Conservation (phyloP, 768 basidiomycete species). For the Mycena alexandri region DNA sequence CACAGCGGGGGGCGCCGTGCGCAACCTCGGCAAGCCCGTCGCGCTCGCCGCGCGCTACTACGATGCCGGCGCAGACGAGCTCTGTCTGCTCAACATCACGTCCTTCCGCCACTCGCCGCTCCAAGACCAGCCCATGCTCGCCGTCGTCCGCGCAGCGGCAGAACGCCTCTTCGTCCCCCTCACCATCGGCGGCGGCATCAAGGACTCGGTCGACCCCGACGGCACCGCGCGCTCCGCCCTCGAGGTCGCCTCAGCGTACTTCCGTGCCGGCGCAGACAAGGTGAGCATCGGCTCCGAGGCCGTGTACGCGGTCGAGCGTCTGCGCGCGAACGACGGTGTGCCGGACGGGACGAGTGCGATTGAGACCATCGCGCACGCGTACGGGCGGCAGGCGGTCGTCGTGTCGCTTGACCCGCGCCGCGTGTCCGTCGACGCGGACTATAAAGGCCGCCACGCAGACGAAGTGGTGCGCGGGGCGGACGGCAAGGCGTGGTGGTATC, state of each 20-base stretch:
- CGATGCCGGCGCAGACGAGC: conserved; percentile 90
- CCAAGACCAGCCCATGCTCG: conserved; percentile 97
- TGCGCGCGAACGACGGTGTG: conserved; percentile 62
- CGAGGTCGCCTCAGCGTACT: conserved; percentile 96
- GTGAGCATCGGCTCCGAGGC: conserved; percentile 98
- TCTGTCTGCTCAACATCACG: conserved; percentile 98
- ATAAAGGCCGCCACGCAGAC: conserved; percentile 72
- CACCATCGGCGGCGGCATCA: conserved; percentile 98
- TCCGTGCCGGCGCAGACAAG: conserved; percentile 98
- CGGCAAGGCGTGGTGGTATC: conserved; percentile 96
- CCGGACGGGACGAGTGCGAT: conserved; percentile 86
- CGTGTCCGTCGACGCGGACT: conserved; percentile 77
- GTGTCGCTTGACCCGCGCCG: conserved; percentile 96
- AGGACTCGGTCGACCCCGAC: conserved; percentile 95
- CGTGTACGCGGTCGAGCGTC: conserved; percentile 91
- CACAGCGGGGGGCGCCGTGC: conserved; percentile 79
- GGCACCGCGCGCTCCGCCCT: conserved; percentile 88
- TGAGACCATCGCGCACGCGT: conserved; percentile 89
- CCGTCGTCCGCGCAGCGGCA: conserved; percentile 91
- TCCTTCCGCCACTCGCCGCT: conserved; percentile 98
- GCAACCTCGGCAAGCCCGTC: conserved; percentile 98
- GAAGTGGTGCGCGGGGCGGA: conserved; percentile 75
- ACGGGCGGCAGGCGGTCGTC: conserved; percentile 97
- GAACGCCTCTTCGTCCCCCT: conserved; percentile 95
- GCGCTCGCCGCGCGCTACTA: conserved; percentile 91